Conservation (phyloP, 2,329 filamentous ascomycete species). For the Madurella mycetomatis region DNA sequence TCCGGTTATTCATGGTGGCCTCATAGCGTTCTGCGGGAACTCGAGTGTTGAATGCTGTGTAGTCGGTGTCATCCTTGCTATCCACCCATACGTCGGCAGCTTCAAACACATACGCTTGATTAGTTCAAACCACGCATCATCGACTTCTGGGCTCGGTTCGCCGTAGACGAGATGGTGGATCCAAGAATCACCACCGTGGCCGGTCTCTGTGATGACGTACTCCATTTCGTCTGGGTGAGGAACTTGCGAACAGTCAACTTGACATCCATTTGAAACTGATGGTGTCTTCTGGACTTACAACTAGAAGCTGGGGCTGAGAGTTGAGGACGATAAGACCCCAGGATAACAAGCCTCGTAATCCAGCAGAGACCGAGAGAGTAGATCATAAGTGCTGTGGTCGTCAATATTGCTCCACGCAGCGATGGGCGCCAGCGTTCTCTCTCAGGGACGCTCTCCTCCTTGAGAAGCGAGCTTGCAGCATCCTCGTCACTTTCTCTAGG, state of each 20-base stretch:
- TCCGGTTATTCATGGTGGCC: constrained; percentile 1
- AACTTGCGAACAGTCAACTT: constrained; percentile 1
- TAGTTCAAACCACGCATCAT: constrained; percentile 9
- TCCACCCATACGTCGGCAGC: neutral
- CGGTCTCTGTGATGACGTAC: constrained; percentile 8
- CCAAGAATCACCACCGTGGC: constrained; percentile 1
- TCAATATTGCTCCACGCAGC: neutral
- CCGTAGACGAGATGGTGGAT: constrained; percentile 5
- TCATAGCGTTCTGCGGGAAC: constrained; percentile 6
- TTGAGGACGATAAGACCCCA: neutral
- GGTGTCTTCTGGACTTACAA: neutral
- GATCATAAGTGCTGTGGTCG: neutral
- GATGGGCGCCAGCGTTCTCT: neutral
- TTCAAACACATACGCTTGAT: constrained; percentile 3
- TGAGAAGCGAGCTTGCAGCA: neutral
- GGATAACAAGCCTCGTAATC: neutral
- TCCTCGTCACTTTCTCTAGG: neutral
- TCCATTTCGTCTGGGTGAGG: constrained; percentile 11
- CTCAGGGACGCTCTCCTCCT: neutral
- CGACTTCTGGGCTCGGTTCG: constrained; percentile 7
- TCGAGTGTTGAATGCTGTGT: constrained; percentile 12
- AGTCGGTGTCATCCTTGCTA: neutral
- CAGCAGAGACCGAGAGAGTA: constrained; percentile 1
- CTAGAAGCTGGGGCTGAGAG: neutral
- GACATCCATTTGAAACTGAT: neutral